Evolutionary conservation across 176 grass and related monocot genomes (phyloP).

Genomic region (Phyllostachys edulis): DNA sequence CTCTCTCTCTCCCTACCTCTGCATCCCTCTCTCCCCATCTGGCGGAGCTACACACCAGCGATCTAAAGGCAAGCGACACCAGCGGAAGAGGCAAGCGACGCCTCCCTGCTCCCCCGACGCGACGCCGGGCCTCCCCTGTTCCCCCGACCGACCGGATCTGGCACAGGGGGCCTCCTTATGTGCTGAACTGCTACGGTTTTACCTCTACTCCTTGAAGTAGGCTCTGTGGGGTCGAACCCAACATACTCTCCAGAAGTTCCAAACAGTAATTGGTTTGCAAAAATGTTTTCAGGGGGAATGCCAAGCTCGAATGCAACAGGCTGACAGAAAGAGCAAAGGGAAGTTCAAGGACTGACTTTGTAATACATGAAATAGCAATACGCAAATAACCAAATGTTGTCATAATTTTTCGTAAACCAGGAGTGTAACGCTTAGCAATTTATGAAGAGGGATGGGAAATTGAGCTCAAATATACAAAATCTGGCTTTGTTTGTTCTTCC

Average conservation of each 20-base stretch:
- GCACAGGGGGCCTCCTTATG: too few relatives aligned
- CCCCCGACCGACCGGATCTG: too few relatives aligned
- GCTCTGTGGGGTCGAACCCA: slow-evolving; percentile 59
- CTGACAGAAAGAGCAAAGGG: slow-evolving; percentile 23
- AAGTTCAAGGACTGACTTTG: not conserved
- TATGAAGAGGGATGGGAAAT: not conserved
- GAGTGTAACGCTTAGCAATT: not conserved
- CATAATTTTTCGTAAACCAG: not conserved
- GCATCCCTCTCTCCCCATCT: too few relatives aligned
- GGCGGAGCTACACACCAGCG: too few relatives aligned
- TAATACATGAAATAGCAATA: not conserved
- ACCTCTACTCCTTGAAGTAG: slow-evolving; percentile 65
- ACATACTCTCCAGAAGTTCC: slow-evolving; percentile 52
- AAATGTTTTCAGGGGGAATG: slow-evolving; percentile 53
- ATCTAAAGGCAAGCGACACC: too few relatives aligned
- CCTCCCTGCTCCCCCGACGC: too few relatives aligned
- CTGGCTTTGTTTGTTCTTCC: not conserved
- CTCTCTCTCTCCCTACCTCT: too few relatives aligned
- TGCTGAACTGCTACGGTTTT: slow-evolving; percentile 62
- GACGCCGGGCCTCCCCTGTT: too few relatives aligned
- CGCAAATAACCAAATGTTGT: not conserved
- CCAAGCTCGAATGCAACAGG: slow-evolving; percentile 60
- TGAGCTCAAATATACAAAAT: not conserved
- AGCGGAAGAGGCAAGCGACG: too few relatives aligned
- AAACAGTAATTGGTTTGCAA: slow-evolving; percentile 64